These are phyloP conservation scores for Musa beccarii DNA, from an alignment of 176 grass and related monocot species.

Conservation along the genomic window DNA sequence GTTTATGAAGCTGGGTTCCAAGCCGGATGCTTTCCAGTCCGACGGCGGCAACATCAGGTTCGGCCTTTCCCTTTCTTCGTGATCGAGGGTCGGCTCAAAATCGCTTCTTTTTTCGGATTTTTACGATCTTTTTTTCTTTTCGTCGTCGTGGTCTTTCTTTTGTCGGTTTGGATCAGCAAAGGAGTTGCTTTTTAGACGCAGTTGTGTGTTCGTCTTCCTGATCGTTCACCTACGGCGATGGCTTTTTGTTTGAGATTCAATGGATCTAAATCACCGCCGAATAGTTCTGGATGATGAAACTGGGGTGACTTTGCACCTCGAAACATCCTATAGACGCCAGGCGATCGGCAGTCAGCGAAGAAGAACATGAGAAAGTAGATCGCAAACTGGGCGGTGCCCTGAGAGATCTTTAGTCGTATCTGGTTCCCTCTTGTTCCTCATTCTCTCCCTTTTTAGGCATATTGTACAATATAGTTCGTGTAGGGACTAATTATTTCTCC, in stretches of 20 bases:
- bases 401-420: too few relatives aligned
- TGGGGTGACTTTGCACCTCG: neutral
- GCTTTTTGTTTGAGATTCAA: neutral
- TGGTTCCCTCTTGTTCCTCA: neutral
- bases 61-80: slow-evolving; percentile 5
- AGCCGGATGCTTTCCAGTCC: slow-evolving; percentile 85
- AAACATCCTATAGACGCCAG: neutral
- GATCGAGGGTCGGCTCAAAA: neutral
- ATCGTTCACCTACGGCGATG: neutral
- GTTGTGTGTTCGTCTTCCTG: neutral
- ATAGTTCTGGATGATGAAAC: neutral
- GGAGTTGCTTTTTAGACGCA: slow-evolving; percentile 15
- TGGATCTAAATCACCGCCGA: neutral
- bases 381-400: neutral
- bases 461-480: neutral
- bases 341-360: too few relatives aligned
- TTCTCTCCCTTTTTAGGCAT: neutral
- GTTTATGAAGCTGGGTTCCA: slow-evolving; percentile 99
- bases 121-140: slow-evolving; percentile 3
- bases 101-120: neutral
- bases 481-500: neutral
- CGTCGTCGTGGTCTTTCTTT: slow-evolving; percentile 3
- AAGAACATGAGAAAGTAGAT: neutral
- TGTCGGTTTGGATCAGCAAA: slow-evolving; percentile 5
- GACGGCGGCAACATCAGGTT: slow-evolving; percentile 71